Evolutionary conservation across 495 filamentous ascomycete species (phyloP).

Genomic region (Halenospora varia): DNA sequence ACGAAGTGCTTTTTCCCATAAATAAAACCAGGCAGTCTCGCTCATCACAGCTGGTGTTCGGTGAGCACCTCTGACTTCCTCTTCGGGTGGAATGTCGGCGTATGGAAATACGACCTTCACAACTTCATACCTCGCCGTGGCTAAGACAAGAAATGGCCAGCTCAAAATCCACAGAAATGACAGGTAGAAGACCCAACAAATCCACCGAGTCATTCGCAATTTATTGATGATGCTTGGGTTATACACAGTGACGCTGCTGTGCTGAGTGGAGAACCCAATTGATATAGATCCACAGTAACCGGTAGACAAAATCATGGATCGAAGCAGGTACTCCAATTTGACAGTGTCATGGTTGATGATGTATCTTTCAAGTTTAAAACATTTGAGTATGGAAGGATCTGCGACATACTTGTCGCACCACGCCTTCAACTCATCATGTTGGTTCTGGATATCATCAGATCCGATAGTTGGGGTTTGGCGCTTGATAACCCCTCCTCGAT

Average conservation of each 20-base stretch:
- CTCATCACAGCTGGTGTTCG: slow-evolving; percentile 11
- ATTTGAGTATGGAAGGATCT: slow-evolving; percentile 44
- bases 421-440: slow-evolving; percentile 38
- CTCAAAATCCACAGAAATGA: slow-evolving; percentile 57
- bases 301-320: slow-evolving; percentile 45
- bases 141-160: slow-evolving; percentile 60
- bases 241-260: slow-evolving; percentile 47
- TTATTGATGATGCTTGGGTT: slow-evolving; percentile 48
- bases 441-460: slow-evolving; percentile 8
- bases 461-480: slow-evolving; percentile 8
- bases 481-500: slow-evolving; percentile 12
- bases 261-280: slow-evolving; percentile 47
- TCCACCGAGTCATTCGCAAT: slow-evolving; percentile 52
- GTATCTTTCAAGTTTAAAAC: slow-evolving; percentile 43
- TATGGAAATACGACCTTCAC: slow-evolving; percentile 49
- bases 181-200: slow-evolving; percentile 55
- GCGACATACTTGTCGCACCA: slow-evolving; percentile 56
- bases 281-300: slow-evolving; percentile 55
- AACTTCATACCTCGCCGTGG: slow-evolving; percentile 57
- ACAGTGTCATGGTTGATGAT: slow-evolving; percentile 49
- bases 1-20: slow-evolving; percentile 20
- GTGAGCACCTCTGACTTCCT: background rate
- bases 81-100: slow-evolving; percentile 7
- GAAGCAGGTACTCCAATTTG: slow-evolving; percentile 38
- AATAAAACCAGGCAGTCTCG: slow-evolving; percentile 19